Evolutionary conservation across 2,329 filamentous ascomycete genomes (phyloP).

Genomic region (Fonsecaea erecta): DNA sequence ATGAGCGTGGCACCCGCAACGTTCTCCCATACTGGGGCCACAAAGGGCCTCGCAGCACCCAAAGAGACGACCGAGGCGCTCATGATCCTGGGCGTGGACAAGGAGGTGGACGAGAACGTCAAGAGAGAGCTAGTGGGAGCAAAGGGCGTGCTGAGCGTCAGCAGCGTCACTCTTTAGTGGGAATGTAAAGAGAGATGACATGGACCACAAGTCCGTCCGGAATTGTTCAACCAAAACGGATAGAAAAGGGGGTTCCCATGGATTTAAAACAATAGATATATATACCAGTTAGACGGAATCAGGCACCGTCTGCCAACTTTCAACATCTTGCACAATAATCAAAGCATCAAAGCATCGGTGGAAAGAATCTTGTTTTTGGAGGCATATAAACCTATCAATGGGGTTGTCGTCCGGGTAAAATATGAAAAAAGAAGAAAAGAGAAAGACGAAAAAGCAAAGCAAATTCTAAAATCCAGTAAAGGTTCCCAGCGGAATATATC

Average conservation of each 20-base stretch:
- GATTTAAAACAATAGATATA: not conserved
- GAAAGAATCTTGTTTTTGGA: too few relatives aligned
- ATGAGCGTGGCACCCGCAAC: conserved; percentile 70
- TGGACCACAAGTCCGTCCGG: too few relatives aligned
- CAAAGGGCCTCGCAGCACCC: conserved; percentile 33
- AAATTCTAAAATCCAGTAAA: too few relatives aligned
- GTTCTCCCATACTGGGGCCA: conserved; percentile 10
- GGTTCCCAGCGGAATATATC: too few relatives aligned
- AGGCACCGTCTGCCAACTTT: not conserved
- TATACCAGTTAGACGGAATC: too few relatives aligned
- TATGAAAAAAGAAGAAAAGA: not conserved
- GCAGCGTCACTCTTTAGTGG: conserved; percentile 54
- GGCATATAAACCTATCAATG: too few relatives aligned
- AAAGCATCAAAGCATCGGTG: too few relatives aligned
- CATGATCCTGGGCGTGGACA: conserved; percentile 79
- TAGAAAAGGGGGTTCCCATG: not conserved
- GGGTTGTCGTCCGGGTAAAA: too few relatives aligned
- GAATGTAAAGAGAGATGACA: not conserved
- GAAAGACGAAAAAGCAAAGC: too few relatives aligned
- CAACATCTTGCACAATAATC: not conserved
- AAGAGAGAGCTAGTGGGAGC: conserved; percentile 54
- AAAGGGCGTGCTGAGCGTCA: conserved; percentile 60
- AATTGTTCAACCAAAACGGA: not conserved
- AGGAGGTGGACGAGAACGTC: conserved; percentile 63
- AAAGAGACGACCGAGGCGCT: conserved; percentile 63